These are phyloP conservation scores for Dacryopinax spathularia DNA, from an alignment of 768 basidiomycete genomes.

Conservation along the genomic window DNA sequence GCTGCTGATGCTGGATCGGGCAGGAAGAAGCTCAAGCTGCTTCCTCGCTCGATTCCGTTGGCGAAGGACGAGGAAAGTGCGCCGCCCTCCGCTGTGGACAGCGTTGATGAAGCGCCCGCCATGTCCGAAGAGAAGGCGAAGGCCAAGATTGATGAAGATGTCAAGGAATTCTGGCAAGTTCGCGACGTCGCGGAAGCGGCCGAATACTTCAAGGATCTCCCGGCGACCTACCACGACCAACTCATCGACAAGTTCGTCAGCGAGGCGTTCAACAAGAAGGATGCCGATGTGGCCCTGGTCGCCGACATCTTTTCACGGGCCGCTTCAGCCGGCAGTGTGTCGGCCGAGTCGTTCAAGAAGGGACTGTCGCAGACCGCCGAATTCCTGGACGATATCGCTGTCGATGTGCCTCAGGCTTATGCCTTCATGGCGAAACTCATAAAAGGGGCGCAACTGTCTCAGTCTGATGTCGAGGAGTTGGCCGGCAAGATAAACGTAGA, in stretches of 20 bases:
- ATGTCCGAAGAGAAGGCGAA: conserved; percentile 56
- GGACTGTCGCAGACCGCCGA: conserved; percentile 59
- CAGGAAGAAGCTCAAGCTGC: conserved; percentile 57
- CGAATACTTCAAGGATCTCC: conserved; percentile 64
- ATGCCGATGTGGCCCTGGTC: conserved; percentile 63
- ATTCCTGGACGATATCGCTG: conserved; percentile 72
- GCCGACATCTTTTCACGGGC: conserved; percentile 57
- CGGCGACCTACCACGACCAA: conserved; percentile 42
- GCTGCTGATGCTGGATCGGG: conserved; percentile 34
- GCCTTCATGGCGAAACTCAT: conserved; percentile 60
- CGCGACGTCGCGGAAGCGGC: conserved; percentile 80
- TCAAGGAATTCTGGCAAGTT: conserved; percentile 74
- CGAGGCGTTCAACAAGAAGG: conserved; percentile 66
- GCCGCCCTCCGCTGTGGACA: conserved; percentile 31
- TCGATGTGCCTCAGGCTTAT: conserved; percentile 82
- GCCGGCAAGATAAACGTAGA: conserved; percentile 23
- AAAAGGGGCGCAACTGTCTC: conserved; percentile 43
- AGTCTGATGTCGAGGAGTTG: conserved; percentile 36
- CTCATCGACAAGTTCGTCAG: conserved; percentile 66
- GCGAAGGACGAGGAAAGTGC: conserved; percentile 27
- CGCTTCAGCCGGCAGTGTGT: conserved; percentile 44
- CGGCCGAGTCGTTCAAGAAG: conserved; percentile 50
- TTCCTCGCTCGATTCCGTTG: conserved; percentile 65
- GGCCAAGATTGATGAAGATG: conserved; percentile 66
- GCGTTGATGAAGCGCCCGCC: conserved; percentile 31